Evolutionary conservation across 176 grass and related monocot genomes (phyloP), one percentile per base, ranked within the genome.

Genomic region (Bromus sterilis): DNA sequence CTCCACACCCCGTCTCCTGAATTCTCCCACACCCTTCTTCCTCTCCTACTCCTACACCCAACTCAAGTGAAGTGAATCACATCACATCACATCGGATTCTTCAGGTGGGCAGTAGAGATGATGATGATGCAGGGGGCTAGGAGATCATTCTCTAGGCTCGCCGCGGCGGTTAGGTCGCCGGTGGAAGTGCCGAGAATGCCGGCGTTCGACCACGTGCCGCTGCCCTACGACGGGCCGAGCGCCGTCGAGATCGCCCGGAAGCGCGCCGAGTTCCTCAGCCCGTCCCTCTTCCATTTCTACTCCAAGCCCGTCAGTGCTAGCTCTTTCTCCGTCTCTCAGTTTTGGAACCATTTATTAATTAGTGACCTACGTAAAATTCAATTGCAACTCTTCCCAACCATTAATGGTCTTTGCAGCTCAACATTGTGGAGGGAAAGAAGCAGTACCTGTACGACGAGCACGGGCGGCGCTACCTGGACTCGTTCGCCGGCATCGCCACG

Each of bases 351-450:
- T 26, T n/a, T 69, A 23, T 26, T 11, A 69, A 25, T n/a, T n/a
- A 68, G 18, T 29, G n/a, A 12, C 4, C 13, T 48, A 49, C 5
- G 6, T 7, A n/a, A 51, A 46, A 51, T 66, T 65, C 76, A 48
- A 29, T 39, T 21, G 78, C 18, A 28, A 5, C 44, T 67, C 13
- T 37, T 13, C 10, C 57, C 1, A 32, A 14, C 58, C 13, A 30
- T 77, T 20, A 4, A 60, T 59, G 10, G 41, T 12, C 16, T 26
- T 62, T 62, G 36, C 88, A 98, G 95, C 33, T 98, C 32, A 98
- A 98, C 81, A 93, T 98, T 41, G 95, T 98, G 64, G 92, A 94
- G 43, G 95, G 95, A 29, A 98, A 91, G 91, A 91, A 84, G 93
- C 96, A 98, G 81, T 98, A 98, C 73, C 40, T 98, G 44, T 98